These are phyloP conservation scores for Melanomma pulvis-pyrius DNA, from an alignment of 495 filamentous ascomycete species.

Conservation along the genomic window DNA sequence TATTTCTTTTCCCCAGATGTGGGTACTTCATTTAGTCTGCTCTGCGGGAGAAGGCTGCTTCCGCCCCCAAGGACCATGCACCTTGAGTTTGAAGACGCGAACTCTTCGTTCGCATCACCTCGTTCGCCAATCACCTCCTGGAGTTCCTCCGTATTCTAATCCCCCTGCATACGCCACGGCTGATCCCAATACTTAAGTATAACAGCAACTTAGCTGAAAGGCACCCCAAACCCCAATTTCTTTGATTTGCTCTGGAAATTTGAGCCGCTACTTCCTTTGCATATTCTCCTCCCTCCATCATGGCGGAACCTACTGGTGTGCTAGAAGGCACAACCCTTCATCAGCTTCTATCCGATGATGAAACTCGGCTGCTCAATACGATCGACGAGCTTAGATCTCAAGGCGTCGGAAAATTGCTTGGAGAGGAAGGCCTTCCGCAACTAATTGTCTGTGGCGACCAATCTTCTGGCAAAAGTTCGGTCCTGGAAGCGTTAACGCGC, in stretches of 20 bases:
- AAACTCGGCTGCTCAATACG: slow-evolving; percentile 12
- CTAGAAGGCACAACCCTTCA: slow-evolving; percentile 15
- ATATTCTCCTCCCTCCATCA: background rate
- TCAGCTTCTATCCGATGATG: slow-evolving; percentile 14
- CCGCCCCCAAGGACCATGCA: too few species aligned
- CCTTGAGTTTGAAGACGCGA: too few species aligned
- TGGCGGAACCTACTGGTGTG: background rate
- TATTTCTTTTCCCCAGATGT: too few species aligned
- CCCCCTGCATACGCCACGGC: too few species aligned
- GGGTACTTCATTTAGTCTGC: too few species aligned
- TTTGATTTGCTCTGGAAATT: background rate
- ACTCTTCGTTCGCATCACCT: too few species aligned
- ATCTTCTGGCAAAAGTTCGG: slow-evolving; percentile 29
- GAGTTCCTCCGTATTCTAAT: too few species aligned
- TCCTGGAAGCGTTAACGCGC: slow-evolving; percentile 24
- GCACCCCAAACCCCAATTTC: background rate
- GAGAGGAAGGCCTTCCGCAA: slow-evolving; percentile 23
- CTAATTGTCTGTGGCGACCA: slow-evolving; percentile 34
- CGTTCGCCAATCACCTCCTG: too few species aligned
- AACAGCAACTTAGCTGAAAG: too few species aligned
- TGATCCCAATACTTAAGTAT: too few species aligned
- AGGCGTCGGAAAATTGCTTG: slow-evolving; percentile 20
- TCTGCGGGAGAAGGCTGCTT: too few species aligned
- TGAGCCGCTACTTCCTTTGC: background rate
- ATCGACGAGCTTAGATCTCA: slow-evolving; percentile 28